Evolutionary conservation across 2,329 filamentous ascomycete species (phyloP).

Genomic region (Exophiala alcalophila): DNA sequence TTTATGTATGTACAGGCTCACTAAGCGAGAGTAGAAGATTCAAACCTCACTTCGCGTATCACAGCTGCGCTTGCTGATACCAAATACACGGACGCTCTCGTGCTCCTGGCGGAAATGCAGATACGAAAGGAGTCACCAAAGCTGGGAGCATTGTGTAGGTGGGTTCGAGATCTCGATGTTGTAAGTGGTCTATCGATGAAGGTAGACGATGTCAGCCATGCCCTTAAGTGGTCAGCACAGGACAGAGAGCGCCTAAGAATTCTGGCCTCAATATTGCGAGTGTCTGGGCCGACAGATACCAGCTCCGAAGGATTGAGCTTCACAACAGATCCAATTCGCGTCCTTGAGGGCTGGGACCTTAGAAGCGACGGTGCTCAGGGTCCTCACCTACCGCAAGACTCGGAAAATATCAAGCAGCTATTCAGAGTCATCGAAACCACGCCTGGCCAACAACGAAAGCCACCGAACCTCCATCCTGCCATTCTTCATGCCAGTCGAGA

Average conservation of each 20-base stretch:
- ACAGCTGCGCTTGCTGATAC: constrained; percentile 64
- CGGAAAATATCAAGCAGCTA: constrained; percentile 48
- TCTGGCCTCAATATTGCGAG: constrained; percentile 49
- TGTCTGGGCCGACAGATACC: no score
- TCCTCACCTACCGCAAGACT: constrained; percentile 3
- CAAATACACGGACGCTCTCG: constrained; percentile 62
- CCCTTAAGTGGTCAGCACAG: no score
- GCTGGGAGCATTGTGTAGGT: constrained; percentile 66
- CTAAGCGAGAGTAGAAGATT: constrained; percentile 42
- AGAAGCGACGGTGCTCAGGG: constrained; percentile 59
- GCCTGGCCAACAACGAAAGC: constrained; percentile 59
- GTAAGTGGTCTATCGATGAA: constrained; percentile 63
- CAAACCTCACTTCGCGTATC: constrained; percentile 65
- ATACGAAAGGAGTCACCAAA: constrained; percentile 64
- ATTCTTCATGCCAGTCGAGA: constrained; percentile 61
- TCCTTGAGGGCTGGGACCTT: no score
- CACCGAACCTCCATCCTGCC: constrained; percentile 65
- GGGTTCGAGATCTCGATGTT: constrained; percentile 69
- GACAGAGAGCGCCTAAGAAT: constrained; percentile 43
- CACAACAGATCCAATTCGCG: no score
- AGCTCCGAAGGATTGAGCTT: no score
- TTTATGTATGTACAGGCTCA: no score
- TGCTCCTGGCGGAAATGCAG: constrained; percentile 67
- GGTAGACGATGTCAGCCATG: constrained; percentile 45
- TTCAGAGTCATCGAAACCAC: constrained; percentile 63